phyloP scores from a whole-genome alignment of 1,284 basidiomycete species.

The Sporisorium reilianum region DNA sequence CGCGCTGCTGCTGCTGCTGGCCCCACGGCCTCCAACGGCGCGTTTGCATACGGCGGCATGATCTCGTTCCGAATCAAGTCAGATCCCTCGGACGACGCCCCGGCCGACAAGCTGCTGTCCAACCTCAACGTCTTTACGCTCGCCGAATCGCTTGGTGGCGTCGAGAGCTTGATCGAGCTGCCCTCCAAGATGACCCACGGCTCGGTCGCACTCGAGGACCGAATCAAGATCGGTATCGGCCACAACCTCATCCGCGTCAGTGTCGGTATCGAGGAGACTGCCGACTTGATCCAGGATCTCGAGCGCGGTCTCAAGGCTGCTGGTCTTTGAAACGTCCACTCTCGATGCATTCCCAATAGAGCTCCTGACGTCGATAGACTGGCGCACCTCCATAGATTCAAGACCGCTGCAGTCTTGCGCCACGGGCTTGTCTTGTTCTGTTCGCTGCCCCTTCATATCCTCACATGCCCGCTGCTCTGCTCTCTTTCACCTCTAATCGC shows the following conservation, averaged over 20 bases:
- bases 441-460: background rate
- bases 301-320: slow-evolving; percentile 75
- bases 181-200: slow-evolving; percentile 71
- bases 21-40: slow-evolving; percentile 20
- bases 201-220: slow-evolving; percentile 78
- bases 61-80: slow-evolving; percentile 70
- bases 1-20: slow-evolving; percentile 49
- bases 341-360: background rate
- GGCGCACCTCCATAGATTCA: background rate
- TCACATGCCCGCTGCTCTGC: background rate
- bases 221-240: slow-evolving; percentile 74
- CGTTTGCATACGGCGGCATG: slow-evolving; percentile 71
- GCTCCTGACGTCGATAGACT: background rate
- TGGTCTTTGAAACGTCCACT: slow-evolving; percentile 39
- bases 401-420: background rate
- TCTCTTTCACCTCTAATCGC: background rate
- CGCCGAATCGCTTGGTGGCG: slow-evolving; percentile 90
- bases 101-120: slow-evolving; percentile 80
- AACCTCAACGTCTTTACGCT: slow-evolving; percentile 81
- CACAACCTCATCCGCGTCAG: slow-evolving; percentile 84
- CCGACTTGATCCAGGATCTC: slow-evolving; percentile 83
- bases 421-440: background rate
- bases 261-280: slow-evolving; percentile 88
- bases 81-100: slow-evolving; percentile 59
- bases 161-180: slow-evolving; percentile 86